Percentiles rank a stretch among this genome's conserved stretches.
These are phyloP conservation scores for Verruconis gallopava DNA, from an alignment of 2,329 filamentous ascomycete genomes.

Conservation along the genomic window DNA sequence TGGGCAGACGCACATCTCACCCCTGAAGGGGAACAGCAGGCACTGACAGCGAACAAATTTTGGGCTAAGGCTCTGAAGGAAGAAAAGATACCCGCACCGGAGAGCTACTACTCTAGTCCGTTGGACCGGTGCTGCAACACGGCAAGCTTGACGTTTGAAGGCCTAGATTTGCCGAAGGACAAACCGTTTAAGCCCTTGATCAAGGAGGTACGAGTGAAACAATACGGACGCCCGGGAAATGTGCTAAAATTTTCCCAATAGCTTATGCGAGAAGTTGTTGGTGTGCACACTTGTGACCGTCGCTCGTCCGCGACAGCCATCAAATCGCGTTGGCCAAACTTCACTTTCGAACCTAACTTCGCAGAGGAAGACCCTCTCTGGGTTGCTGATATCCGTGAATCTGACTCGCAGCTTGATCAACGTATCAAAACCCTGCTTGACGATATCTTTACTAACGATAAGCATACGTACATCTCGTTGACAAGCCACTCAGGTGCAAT, in stretches of 20 bases:
- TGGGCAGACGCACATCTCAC: constrained; percentile 57
- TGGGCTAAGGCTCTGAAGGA: constrained; percentile 41
- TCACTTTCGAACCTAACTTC: constrained; percentile 48
- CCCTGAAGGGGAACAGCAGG: constrained; percentile 42
- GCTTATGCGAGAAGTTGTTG: constrained; percentile 51
- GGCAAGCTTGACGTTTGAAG: constrained; percentile 46
- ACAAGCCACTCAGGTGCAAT: constrained; percentile 49
- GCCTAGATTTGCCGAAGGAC: constrained; percentile 37
- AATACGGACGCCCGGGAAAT: too few species aligned
- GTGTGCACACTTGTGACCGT: constrained; percentile 55
- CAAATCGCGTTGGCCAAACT: constrained; percentile 37
- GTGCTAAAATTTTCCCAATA: background rate
- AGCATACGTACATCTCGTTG: constrained; percentile 37
- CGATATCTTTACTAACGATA: constrained; percentile 39
- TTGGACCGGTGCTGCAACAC: constrained; percentile 51
- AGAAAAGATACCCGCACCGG: constrained; percentile 45
- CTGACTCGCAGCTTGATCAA: constrained; percentile 36
- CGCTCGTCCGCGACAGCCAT: constrained; percentile 45
- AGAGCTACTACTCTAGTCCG: constrained; percentile 53
- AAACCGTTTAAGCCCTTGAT: constrained; percentile 44
- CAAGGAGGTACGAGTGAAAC: constrained; percentile 36
- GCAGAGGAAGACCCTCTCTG: constrained; percentile 44
- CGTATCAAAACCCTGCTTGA: constrained; percentile 35
- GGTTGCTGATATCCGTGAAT: constrained; percentile 36
- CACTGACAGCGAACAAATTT: constrained; percentile 44